Evolutionary conservation across 2,329 filamentous ascomycete species (phyloP), one percentile per base, ranked within the genome.

Genomic region (Penicillium sp.): DNA sequence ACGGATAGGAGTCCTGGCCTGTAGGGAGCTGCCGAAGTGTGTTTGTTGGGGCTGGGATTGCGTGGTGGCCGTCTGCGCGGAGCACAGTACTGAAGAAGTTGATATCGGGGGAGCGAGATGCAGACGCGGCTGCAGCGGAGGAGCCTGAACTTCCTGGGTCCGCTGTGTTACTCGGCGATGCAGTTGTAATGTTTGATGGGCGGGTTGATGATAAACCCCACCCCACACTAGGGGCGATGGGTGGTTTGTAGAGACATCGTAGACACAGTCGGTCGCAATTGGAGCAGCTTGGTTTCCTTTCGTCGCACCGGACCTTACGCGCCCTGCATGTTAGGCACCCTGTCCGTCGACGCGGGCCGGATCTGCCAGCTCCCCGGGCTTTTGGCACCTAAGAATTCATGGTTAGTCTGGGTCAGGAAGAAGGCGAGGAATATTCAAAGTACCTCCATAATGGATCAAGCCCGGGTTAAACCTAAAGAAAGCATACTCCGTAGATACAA

Each of bases 221-320:
- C 52, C 33, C 25, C n/a, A 57, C 49, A 4, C 60, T 59, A 4
- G 61, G 57, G 12, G 67, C 55, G 39, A 65, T 67, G 10, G 61
- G 59, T 4, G 61, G 62, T 50, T 68, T 71, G 53, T 73, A 74
- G 21, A 63, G 49, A 29, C 72, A 74, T 52, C 62, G 60, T 27
- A 74, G 58, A 19, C 68, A 65, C 9, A 74, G 59, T 23, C 72
- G 70, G 31, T 65, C 68, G 49, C 73, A 75, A 57, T 73, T 73
- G 33, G 70, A 64, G 55, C 73, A 75, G 35, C 62, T 64, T 7
- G 73, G 72, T 52, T 73, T 74, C 9, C 62, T 39, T 55, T 75
- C 71, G 55, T 73, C 71, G 57, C 72, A 74, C 49, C 70, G 70
- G 27, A 74, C 72, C 57, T 74, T 74, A 49, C 72, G 70, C 29